Evolutionary conservation across 2,329 filamentous ascomycete genomes (phyloP).

Genomic region (Xylariales sp.): DNA sequence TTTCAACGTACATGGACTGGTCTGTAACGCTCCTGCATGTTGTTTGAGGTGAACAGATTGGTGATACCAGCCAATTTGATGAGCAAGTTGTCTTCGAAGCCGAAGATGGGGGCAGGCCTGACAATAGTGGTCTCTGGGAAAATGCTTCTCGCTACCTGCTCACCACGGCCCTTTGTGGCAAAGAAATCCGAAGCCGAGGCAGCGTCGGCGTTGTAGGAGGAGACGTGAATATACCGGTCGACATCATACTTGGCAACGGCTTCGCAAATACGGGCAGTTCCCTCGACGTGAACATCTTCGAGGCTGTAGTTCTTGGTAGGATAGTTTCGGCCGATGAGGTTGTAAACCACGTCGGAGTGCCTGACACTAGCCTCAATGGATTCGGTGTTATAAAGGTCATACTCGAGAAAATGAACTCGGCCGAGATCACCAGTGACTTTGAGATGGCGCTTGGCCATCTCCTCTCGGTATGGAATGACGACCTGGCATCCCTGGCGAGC

Average conservation of each 20-base stretch:
- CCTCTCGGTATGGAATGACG: constrained; percentile 88
- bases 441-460: constrained; percentile 95
- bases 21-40: constrained; percentile 86
- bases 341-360: constrained; percentile 97
- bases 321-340: constrained; percentile 89
- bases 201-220: constrained; percentile 82
- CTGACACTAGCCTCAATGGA: constrained; percentile 96
- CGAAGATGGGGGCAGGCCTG: constrained; percentile 87
- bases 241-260: constrained; percentile 97
- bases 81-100: constrained; percentile 89
- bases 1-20: constrained; percentile 76
- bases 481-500: constrained; percentile 93
- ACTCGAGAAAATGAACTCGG: constrained; percentile 86
- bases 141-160: constrained; percentile 78
- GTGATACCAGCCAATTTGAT: constrained; percentile 75
- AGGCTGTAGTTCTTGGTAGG: constrained; percentile 97
- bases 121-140: constrained; percentile 98
- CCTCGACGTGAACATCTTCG: constrained; percentile 89
- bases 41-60: constrained; percentile 85
- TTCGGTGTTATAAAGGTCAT: constrained; percentile 87
- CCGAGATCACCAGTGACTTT: constrained; percentile 96
- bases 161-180: constrained; percentile 81
- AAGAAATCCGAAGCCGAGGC: constrained; percentile 86
- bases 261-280: constrained; percentile 85
- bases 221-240: constrained; percentile 94